Percentiles rank a stretch among this genome's conserved stretches.
Evolutionary conservation across 805 yeast species (phyloP).

Genomic region (Candida verbasci): DNA sequence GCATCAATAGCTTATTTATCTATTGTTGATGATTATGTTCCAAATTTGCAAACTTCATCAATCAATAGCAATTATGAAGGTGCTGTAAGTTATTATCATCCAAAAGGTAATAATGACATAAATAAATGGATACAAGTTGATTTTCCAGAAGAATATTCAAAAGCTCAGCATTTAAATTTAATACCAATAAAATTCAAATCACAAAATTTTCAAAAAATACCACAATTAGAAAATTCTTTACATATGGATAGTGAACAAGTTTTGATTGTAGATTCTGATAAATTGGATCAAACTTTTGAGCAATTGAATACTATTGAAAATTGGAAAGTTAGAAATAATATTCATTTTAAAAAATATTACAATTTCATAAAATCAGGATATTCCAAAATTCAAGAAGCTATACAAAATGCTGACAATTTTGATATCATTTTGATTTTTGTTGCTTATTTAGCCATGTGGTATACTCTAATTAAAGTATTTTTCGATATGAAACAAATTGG

Average conservation of each 20-base stretch:
- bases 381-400: constrained; percentile 38
- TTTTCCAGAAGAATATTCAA: constrained; percentile 18
- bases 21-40: constrained; percentile 62
- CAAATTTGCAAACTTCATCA: constrained; percentile 27
- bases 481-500: constrained; percentile 73
- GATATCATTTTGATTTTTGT: constrained; percentile 74
- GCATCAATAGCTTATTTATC: constrained; percentile 81
- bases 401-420: constrained; percentile 75
- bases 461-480: constrained; percentile 72
- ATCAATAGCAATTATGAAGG: constrained; percentile 7
- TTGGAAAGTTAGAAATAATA: constrained; percentile 60
- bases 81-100: constrained; percentile 21
- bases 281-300: constrained; percentile 19
- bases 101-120: constrained; percentile 30
- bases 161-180: constrained; percentile 14
- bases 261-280: constrained; percentile 30
- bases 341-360: constrained; percentile 52
- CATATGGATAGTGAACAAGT: constrained; percentile 34
- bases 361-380: constrained; percentile 44
- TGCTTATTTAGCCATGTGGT: constrained; percentile 86
- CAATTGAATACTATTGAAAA: constrained; percentile 25
- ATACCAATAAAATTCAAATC: constrained; percentile 54
- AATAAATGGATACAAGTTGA: constrained; percentile 48
- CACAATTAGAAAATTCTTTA: constrained; percentile 28
- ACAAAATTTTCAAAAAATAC: constrained; percentile 36